Percentiles rank a stretch among this genome's conserved stretches.
phyloP scores from a whole-genome alignment of 768 basidiomycete species.

The Porpolomopsis calyptriformis region DNA sequence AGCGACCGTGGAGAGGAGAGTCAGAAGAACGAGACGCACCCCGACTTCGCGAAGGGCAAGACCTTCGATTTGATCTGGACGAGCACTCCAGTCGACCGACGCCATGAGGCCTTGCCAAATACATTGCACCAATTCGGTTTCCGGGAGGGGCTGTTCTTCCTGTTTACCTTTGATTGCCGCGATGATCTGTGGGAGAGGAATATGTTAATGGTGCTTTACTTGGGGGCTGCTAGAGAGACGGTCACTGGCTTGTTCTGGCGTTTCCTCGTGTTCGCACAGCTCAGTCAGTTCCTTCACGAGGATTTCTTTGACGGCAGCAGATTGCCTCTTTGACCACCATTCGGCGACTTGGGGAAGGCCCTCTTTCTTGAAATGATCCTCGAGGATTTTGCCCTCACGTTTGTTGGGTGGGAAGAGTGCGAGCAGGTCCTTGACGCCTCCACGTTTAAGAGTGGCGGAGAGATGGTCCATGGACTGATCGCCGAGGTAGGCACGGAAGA shows the following conservation, averaged over 20 bases:
- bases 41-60: constrained; percentile 81
- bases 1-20: background rate
- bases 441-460: constrained; percentile 67
- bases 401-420: constrained; percentile 82
- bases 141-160: constrained; percentile 74
- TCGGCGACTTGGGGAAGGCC: constrained; percentile 74
- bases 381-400: constrained; percentile 61
- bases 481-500: constrained; percentile 73
- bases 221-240: background rate
- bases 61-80: constrained; percentile 86
- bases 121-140: constrained; percentile 74
- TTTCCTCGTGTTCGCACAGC: constrained; percentile 58
- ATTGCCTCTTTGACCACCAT: constrained; percentile 90
- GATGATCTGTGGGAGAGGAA: constrained; percentile 50
- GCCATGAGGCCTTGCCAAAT: constrained; percentile 90
- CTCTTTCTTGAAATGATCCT: constrained; percentile 79
- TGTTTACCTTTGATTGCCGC: constrained; percentile 59
- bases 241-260: constrained; percentile 50
- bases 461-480: constrained; percentile 89
- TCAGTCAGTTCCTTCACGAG: constrained; percentile 61
- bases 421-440: constrained; percentile 76
- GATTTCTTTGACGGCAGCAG: constrained; percentile 68
- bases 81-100: constrained; percentile 78
- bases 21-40: constrained; percentile 34
- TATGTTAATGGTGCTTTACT: background rate